Evolutionary conservation across 2,329 filamentous ascomycete genomes (phyloP).

Genomic region (Conoideocrella luteorostrata): DNA sequence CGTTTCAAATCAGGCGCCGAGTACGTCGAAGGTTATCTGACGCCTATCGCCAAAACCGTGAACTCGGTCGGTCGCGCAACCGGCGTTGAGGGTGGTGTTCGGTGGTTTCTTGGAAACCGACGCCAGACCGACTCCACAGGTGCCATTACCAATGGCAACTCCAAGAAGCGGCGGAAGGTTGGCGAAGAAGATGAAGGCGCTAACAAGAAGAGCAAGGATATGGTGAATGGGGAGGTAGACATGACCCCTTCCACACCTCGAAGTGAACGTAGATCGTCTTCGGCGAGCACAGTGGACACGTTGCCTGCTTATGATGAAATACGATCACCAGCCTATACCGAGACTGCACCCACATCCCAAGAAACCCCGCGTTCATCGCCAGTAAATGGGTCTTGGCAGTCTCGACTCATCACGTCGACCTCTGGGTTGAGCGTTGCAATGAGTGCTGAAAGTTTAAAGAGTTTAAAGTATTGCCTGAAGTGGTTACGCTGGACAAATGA

Average conservation of each 20-base stretch:
- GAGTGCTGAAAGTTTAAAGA: constrained; percentile 79
- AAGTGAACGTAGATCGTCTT: constrained; percentile 50
- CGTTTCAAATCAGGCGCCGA: constrained; percentile 84
- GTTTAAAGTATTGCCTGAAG: constrained; percentile 75
- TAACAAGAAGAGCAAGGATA: constrained; percentile 13
- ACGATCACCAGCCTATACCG: constrained; percentile 68
- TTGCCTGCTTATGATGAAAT: constrained; percentile 80
- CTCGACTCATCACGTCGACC: constrained; percentile 80
- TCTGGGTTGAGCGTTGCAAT: constrained; percentile 88
- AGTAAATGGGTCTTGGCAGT: constrained; percentile 57
- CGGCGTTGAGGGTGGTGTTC: constrained; percentile 78
- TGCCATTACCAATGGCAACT: constrained; percentile 38
- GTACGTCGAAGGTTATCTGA: constrained; percentile 82
- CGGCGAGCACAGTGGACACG: constrained; percentile 63
- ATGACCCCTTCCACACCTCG: constrained; percentile 21
- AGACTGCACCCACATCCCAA: constrained; percentile 36
- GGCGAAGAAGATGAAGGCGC: constrained; percentile 31
- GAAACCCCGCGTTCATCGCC: constrained; percentile 21
- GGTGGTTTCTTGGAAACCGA: constrained; percentile 69
- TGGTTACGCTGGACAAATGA: constrained; percentile 78
- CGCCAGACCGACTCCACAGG: constrained; percentile 43
- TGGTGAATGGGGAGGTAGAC: constrained; percentile 14
- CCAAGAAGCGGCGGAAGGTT: constrained; percentile 54
- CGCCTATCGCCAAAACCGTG: constrained; percentile 79
- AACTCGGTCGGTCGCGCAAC: constrained; percentile 77